Evolutionary conservation across 148 eudicot species (phyloP).

Genomic region (Diospyros lotus): DNA sequence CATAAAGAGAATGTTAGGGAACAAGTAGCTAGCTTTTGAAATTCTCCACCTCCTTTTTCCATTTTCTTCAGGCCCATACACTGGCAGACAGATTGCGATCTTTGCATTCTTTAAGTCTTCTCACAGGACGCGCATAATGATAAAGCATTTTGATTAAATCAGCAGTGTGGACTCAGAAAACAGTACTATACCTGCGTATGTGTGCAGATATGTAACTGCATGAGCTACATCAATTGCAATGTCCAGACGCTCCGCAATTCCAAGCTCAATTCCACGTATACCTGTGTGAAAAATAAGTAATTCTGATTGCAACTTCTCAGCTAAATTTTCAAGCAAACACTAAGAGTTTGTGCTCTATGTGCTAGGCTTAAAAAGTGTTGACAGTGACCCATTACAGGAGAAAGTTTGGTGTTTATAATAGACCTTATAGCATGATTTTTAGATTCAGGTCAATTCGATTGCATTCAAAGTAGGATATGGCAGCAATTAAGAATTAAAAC

Average conservation of each 20-base stretch:
- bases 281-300: conserved; percentile 31
- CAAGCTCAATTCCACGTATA: conserved; percentile 38
- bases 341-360: not conserved
- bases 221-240: conserved; percentile 84
- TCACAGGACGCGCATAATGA: not conserved
- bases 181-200: conserved; percentile 47
- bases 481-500: not conserved
- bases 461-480: not conserved
- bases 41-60: too few relatives aligned
- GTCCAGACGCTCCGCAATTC: conserved; percentile 60
- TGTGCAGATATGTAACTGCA: conserved; percentile 68
- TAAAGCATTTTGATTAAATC: not conserved
- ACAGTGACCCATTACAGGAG: not conserved
- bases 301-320: not conserved
- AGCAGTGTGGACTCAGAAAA: not conserved
- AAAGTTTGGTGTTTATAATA: not conserved
- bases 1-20: too few relatives aligned
- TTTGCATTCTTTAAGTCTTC: not conserved
- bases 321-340: not conserved
- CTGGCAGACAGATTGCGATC: too few relatives aligned
- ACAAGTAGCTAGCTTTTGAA: not conserved
- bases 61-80: too few relatives aligned
- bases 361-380: not conserved
- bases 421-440: too few relatives aligned
- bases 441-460: not conserved